Base-by-base conservation (phyloP, 2,329 filamentous ascomycete genomes). In the Dactylellina parvicollis region DNA sequence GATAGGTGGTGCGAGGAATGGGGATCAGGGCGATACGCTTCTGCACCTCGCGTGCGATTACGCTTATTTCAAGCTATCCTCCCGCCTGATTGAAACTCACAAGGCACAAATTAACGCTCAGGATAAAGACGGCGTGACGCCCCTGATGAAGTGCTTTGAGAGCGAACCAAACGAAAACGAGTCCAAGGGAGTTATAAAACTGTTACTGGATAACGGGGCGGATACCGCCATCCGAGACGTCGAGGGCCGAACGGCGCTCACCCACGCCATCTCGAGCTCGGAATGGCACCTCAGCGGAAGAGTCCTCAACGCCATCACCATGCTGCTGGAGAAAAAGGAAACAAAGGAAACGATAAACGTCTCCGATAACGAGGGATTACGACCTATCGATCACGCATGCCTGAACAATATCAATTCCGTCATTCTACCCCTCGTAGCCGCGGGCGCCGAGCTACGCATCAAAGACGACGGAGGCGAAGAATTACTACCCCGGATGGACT, bases 61-160 rank as follows among this genome's bases (percentile, higher is more conserved):
- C 32, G 26, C 14, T 2, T 42, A n/a, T 18, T 4, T 4, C 9
- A 52, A 22, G 4, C 1, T 49, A 12, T 12, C 55, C 16, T 22
- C 16, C 4, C 24, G 55, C 1, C 40, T 70, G 12, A 12, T 70
- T 16, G 16, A 30, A 3, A 4, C 9, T 3, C 55, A 60, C 16
- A 32, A 42, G 2, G 24, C 28, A 14, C 20, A 72, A 10, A 26
- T 72, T 14, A 55, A 72, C 38, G 47, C 30, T 10, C 59, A 60
- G 10, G 50, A 72, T 32, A 47, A 46, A 5, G 28, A 18, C 18
- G 67, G 67, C 12, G 14, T n/a, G 5, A 72, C 67, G 16, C 52
- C 67, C 14, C 42, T 72, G 18, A 65, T 72, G 60, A 32, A 16
- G 8, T 72, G 67, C 32, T 72, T 72, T 24, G 16, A 32, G 7